Evolutionary conservation across 1,284 basidiomycete genomes (phyloP), one percentile per base, ranked within the genome.

Genomic region (Fomitopsis palustris): DNA sequence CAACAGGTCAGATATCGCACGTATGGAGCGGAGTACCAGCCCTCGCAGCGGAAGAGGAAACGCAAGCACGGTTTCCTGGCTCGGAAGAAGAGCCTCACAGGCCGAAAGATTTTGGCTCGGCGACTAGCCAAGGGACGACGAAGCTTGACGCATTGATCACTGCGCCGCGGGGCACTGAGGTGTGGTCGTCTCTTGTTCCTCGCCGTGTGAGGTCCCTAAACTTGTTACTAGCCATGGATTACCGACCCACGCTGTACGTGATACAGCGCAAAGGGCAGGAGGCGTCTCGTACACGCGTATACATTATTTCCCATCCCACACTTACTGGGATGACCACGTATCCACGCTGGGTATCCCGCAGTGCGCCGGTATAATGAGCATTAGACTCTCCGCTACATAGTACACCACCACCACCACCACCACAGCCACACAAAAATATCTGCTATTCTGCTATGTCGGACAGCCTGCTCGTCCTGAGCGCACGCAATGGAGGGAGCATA

Each of bases 61-160:
- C 82, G 92, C 62, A 91, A 89, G 73, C 92, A 95, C 70, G 94
- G 94, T 9, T 96, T 95, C 72, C 78, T 96, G 39, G 81, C 86
- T 0, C 78, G 91, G 45, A 83, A 88, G 70, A 78, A 81, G 65
- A 82, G 81, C 39, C 76, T 81, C 21, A 81, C 80, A 29, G 90
- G 90, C 2, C 80, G 84, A 61, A 87, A 86, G 71, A 84, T 90
- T 52, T 65, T 77, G 38, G 65, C 67, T 17, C 74, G 79, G 54
- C 62, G 68, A 53, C 57, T 64, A 53, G 69, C 69, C 21, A 81
- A 73, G 68, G 75, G 77, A 10, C 72, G 79, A 29, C 64, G 69
- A 62, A 78, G 69, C 68, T 64, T 80, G 39, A 74, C 75, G 31
- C 79, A 80, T 64, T 80, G 57, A 60, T 21, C 7, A 43, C 4